Base-by-base conservation (phyloP, 495 filamentous ascomycete species). In the Podospora appendiculata region DNA sequence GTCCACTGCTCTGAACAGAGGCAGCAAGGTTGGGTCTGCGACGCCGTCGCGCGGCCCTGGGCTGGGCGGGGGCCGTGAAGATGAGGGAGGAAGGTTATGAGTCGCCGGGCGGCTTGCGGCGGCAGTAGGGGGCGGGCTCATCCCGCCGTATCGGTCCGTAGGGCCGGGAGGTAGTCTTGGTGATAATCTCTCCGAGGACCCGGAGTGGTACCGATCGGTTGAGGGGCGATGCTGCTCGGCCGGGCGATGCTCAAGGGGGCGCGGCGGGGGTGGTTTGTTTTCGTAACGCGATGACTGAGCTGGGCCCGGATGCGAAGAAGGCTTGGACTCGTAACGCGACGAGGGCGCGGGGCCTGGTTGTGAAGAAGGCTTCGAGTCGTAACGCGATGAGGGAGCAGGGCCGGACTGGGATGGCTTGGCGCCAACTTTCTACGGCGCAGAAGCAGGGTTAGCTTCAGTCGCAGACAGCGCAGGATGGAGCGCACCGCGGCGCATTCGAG, bases 1-100 rank as follows among this genome's bases (percentile, higher is more conserved):
- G 69, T 98, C 95, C 12, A 96, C 93, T 0, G 90, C 88, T 48
- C 87, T 82, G 76, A 98, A 98, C 16, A 97, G 75, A 0, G 87
- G 89, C 58, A 88, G 84, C 8, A 98, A 77, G 1, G 82, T 79
- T 34, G 86, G 84, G 59, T 92, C 89, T 0, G 77, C 79, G 17
- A 80, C 76, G 47, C 78, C 68, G 13, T 85, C 80, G 44, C 60
- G 58, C 10, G 85, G 83, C 16, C 80, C 79, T 6, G 83, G 79
- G 16, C 83, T 82, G 16, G 81, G 79, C 2, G 86, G 84, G 2
- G 82, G 85, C 35, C 79, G 70, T n/a, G 82, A 82, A n/a, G 56
- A 54, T 36, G 77, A 48, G 46, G 85, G 68, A 52, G 79, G 71
- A 53, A 81, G 67, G 67, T 76, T 70, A 16, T 70, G 71, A 56